Evolutionary conservation across 2,329 filamentous ascomycete species (phyloP).

Genomic region (Cercospora sp.): DNA sequence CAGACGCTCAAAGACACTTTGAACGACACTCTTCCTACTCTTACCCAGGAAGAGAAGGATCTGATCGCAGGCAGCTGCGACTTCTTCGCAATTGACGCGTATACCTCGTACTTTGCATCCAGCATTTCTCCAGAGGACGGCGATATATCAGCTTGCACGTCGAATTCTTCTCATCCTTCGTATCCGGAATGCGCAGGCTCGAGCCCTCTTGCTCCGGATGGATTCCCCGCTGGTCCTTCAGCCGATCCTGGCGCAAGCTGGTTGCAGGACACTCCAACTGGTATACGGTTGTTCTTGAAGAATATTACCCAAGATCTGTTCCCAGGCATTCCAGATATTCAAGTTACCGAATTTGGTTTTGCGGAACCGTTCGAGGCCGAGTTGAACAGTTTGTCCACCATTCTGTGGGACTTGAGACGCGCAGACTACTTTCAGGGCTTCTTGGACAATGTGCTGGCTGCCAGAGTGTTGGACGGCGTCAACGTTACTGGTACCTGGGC

Average conservation of each 20-base stretch:
- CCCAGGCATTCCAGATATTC: constrained; percentile 43
- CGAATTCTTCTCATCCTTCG: constrained; percentile 42
- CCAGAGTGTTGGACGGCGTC: constrained; percentile 39
- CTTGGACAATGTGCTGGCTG: constrained; percentile 40
- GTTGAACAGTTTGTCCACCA: constrained; percentile 34
- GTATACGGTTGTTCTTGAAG: constrained; percentile 39
- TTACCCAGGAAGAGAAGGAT: constrained; percentile 38
- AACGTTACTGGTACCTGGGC: constrained; percentile 40
- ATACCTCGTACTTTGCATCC: constrained; percentile 40
- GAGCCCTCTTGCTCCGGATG: constrained; percentile 38
- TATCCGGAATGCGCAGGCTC: constrained; percentile 47
- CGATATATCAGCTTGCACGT: constrained; percentile 42
- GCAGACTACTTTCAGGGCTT: constrained; percentile 39
- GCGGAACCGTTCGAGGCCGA: constrained; percentile 39
- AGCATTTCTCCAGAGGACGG: constrained; percentile 34
- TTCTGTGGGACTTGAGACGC: constrained; percentile 36
- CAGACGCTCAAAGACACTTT: constrained; percentile 41
- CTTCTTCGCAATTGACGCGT: constrained; percentile 43
- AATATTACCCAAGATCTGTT: constrained; percentile 44
- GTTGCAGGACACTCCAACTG: constrained; percentile 41
- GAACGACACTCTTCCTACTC: constrained; percentile 36
- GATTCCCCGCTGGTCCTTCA: constrained; percentile 48
- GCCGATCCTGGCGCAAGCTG: constrained; percentile 40
- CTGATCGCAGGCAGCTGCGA: constrained; percentile 39
- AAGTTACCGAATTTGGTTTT: constrained; percentile 43